Evolutionary conservation across 2,329 filamentous ascomycete genomes (phyloP).

Genomic region (Drechslerella stenobrocha): DNA sequence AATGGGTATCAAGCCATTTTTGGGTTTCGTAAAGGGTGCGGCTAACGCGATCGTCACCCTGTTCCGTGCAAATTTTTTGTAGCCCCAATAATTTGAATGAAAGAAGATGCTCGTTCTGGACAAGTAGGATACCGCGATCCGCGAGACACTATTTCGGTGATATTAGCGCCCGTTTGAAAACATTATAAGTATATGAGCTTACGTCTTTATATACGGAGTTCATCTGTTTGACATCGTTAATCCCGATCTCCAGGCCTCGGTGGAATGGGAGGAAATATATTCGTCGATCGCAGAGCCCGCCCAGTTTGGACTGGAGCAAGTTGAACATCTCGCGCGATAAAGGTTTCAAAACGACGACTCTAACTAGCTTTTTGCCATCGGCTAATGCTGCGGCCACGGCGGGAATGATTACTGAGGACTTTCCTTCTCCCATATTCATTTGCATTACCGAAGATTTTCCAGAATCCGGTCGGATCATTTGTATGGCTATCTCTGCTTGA

Average conservation of each 20-base stretch:
- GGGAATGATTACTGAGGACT: conserved; percentile 70
- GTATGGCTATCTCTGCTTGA: conserved; percentile 63
- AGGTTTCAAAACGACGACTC: conserved; percentile 66
- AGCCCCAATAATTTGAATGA: conserved; percentile 67
- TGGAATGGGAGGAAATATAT: conserved; percentile 66
- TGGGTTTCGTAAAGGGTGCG: conserved; percentile 57
- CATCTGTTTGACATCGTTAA: conserved; percentile 55
- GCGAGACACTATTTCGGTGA: conserved; percentile 61
- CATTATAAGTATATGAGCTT: conserved; percentile 1
- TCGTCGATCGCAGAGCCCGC: conserved; percentile 62
- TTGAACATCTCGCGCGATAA: conserved; percentile 66
- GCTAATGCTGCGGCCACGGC: conserved; percentile 64
- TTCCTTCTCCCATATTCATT: conserved; percentile 73
- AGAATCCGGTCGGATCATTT: conserved; percentile 60
- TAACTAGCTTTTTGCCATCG: conserved; percentile 60
- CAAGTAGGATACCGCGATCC: conserved; percentile 62
- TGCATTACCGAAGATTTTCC: conserved; percentile 64
- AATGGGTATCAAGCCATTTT: conserved; percentile 57
- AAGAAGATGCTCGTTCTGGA: conserved; percentile 67
- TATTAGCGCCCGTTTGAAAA: no score
- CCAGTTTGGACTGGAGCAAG: conserved; percentile 62
- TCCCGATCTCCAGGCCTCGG: conserved; percentile 57
- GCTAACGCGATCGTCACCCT: conserved; percentile 40
- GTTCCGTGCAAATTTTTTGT: conserved; percentile 57
- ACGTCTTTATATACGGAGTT: conserved; percentile 54